A percentile compares a stretch with the other conserved stretches of the same genome.
These are phyloP conservation scores for Hemisphaericaspora xylofermentans DNA, from an alignment of 1,139 yeast genomes.

Conservation along the genomic window DNA sequence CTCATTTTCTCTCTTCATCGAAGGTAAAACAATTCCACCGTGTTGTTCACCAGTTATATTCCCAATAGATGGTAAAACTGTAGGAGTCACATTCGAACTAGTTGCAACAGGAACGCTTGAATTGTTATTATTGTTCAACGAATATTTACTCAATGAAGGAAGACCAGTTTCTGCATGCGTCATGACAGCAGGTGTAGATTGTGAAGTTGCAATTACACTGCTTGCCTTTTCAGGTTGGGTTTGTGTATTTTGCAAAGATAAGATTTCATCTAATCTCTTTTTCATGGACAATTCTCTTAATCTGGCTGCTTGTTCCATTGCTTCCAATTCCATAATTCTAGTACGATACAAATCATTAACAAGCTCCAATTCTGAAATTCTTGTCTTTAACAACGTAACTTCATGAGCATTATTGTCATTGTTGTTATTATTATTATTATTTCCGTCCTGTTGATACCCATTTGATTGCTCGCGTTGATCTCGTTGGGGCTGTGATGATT, in stretches of 20 bases:
- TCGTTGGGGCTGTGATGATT: constrained; percentile 12
- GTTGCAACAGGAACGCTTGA: no score
- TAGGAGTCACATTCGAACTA: neutral
- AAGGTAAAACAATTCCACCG: constrained; percentile 17
- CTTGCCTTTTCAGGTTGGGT: constrained; percentile 1
- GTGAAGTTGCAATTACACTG: neutral
- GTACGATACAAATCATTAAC: constrained; percentile 85
- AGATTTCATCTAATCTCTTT: constrained; percentile 48
- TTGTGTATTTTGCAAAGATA: constrained; percentile 19
- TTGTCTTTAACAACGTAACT: constrained; percentile 58
- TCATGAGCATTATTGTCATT: constrained; percentile 31
- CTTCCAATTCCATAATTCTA: constrained; percentile 79
- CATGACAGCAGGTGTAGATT: constrained; percentile 5
- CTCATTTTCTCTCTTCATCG: constrained; percentile 28
- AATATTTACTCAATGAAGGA: constrained; percentile 4
- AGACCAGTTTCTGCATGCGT: neutral
- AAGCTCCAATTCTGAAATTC: constrained; percentile 85
- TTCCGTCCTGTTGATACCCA: constrained; percentile 12
- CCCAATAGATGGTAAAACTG: constrained; percentile 12
- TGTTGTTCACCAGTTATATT: constrained; percentile 5
- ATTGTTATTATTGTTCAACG: neutral
- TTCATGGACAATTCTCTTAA: constrained; percentile 51
- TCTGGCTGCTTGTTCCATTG: constrained; percentile 60
- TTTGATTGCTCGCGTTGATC: constrained; percentile 1
- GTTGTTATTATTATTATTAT: constrained; percentile 15